A percentile compares a stretch with the other conserved stretches of the same genome.
Conservation (phyloP, 2,329 filamentous ascomycete genomes). For the Xylariaceae sp. region DNA sequence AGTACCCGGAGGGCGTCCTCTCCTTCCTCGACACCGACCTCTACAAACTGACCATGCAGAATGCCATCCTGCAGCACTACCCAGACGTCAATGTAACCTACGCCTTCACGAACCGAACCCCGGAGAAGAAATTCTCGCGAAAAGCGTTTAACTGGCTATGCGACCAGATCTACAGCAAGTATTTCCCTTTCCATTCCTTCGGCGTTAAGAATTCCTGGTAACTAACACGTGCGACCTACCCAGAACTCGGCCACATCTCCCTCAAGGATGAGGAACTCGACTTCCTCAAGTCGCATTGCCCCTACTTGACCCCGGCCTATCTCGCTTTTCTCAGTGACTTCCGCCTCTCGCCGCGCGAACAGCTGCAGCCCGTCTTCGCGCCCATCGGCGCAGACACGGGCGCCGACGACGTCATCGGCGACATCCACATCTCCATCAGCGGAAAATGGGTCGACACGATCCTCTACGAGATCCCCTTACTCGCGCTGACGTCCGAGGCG, state of each 20-base stretch:
- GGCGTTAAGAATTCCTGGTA: not conserved
- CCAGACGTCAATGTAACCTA: conserved; percentile 79
- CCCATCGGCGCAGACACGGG: conserved; percentile 52
- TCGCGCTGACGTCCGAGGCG: conserved; percentile 88
- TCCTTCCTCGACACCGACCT: conserved; percentile 79
- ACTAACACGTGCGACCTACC: not conserved
- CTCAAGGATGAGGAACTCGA: conserved; percentile 73
- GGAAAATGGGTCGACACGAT: conserved; percentile 94
- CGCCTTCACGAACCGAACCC: conserved; percentile 90
- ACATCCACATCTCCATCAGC: conserved; percentile 69
- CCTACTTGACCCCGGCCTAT: conserved; percentile 73
- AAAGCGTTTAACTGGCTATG: conserved; percentile 80
- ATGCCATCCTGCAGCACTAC: conserved; percentile 88
- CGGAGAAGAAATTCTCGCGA: conserved; percentile 83
- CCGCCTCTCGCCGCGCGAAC: conserved; percentile 71
- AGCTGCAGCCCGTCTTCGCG: conserved; percentile 67
- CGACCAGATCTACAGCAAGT: conserved; percentile 70
- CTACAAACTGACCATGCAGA: conserved; percentile 99
- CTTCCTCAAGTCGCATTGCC: conserved; percentile 73
- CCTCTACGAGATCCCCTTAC: conserved; percentile 91
- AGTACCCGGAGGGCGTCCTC: conserved; percentile 69
- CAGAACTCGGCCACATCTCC: conserved; percentile 76
- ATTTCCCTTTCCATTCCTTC: not conserved
- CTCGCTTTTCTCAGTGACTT: conserved; percentile 78
- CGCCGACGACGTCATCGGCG: conserved; percentile 62